phyloP scores from a whole-genome alignment of 345 rosid species.

The Brassica rapa region DNA sequence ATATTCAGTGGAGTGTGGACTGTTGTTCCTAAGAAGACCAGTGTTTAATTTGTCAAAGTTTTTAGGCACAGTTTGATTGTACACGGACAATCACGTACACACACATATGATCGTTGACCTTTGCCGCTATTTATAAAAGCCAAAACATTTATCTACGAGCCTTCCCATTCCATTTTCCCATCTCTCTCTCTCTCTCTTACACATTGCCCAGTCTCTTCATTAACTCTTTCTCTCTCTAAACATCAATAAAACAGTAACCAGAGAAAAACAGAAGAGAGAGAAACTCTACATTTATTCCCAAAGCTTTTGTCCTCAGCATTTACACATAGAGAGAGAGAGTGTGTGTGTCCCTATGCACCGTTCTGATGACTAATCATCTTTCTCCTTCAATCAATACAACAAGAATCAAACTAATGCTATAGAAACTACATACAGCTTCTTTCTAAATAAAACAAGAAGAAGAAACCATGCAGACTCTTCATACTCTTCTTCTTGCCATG shows the following conservation, averaged over 20 bases:
- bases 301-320: constrained; percentile 30
- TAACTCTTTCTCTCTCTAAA: constrained; percentile 12
- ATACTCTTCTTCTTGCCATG: constrained; percentile 20
- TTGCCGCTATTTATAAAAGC: constrained; percentile 32
- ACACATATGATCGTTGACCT: constrained; percentile 33
- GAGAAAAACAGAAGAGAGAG: neutral
- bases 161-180: constrained; percentile 17
- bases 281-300: constrained; percentile 2
- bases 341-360: constrained; percentile 29
- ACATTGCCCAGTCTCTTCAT: constrained; percentile 28
- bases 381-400: constrained; percentile 11
- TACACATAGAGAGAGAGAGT: constrained; percentile 6
- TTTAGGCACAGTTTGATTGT: constrained; percentile 26
- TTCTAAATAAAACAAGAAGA: neutral
- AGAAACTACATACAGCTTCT: neutral
- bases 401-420: constrained; percentile 22
- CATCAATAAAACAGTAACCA: constrained; percentile 44
- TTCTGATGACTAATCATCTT: constrained; percentile 19
- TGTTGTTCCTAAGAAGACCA: constrained; percentile 16
- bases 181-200: constrained; percentile 4
- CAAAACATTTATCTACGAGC: constrained; percentile 37
- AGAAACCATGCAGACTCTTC: constrained; percentile 17
- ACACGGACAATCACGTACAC: constrained; percentile 14
- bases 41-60: constrained; percentile 28
- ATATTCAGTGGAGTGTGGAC: neutral